These are phyloP conservation scores for Tausonia pullulans DNA, from an alignment of 1,284 basidiomycete genomes.

Conservation along the genomic window DNA sequence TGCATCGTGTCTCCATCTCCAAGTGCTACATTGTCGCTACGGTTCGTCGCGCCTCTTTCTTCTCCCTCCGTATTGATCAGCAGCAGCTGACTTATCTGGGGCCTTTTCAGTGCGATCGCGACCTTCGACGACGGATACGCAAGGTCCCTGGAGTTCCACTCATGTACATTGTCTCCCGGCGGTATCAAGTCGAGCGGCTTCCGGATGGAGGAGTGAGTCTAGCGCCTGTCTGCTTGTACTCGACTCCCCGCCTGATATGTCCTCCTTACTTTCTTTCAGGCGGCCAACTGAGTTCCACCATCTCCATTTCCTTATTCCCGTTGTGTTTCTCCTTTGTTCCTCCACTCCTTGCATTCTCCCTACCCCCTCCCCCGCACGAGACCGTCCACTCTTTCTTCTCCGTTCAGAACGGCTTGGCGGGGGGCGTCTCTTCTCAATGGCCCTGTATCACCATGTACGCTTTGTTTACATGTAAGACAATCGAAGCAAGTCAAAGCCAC, in stretches of 20 bases:
- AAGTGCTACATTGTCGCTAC: constrained; percentile 98
- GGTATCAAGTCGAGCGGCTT: constrained; percentile 84
- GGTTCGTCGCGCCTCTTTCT: constrained; percentile 23
- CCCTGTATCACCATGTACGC: no score
- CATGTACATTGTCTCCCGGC: constrained; percentile 86
- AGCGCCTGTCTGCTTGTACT: neutral
- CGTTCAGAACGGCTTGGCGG: no score
- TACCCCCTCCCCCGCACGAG: no score
- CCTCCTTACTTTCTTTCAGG: neutral
- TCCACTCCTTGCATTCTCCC: no score
- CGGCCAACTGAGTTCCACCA: neutral
- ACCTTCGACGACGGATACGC: constrained; percentile 79
- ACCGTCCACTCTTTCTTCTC: no score
- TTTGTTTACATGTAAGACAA: no score
- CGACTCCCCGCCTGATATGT: neutral
- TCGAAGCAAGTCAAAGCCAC: no score
- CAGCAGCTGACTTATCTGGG: neutral
- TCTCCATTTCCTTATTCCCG: no score
- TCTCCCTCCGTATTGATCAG: neutral
- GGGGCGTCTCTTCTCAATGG: no score
- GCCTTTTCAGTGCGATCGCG: constrained; percentile 64
- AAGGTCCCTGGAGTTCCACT: constrained; percentile 88
- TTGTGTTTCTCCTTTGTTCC: no score
- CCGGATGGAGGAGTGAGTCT: constrained; percentile 48
- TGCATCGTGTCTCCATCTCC: constrained; percentile 86